Evolutionary conservation across 495 filamentous ascomycete genomes (phyloP), one percentile per base, ranked within the genome.

Genomic region (Collariella sp.): DNA sequence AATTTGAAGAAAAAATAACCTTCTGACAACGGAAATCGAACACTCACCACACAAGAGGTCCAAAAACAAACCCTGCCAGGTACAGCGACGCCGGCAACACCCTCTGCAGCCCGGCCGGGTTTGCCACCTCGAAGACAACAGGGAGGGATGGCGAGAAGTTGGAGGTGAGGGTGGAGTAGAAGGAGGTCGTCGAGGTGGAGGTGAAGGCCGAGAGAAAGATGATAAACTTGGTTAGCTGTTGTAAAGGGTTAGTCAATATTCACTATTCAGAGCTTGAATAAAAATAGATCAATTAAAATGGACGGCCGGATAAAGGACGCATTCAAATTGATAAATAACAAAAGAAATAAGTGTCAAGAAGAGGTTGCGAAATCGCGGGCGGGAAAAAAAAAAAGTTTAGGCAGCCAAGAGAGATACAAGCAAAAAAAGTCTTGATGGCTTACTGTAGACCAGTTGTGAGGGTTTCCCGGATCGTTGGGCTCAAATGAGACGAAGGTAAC

Each of bases 1-100:
- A 7, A 18, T 11, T 1, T 7, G 5, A 9, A 24, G 40, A 4
- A 18, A n/a, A n/a, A n/a, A n/a, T n/a, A n/a, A 20, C 11, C 5
- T 12, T 13, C 5, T 3, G 35, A 38, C 10, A 13, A n/a, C 6
- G 31, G 15, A 38, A n/a, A 38, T 7, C 10, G 2, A n/a, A n/a
- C 11, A 38, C 35, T 3, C 15, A 38, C 35, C 71, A 72, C 33
- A 79, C 71, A 22, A 80, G 56, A 0, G 77, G 67, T 0, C 79
- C 85, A 13, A 72, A 62, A 0, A 79, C 83, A 58, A 86, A 86
- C 3, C 83, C 85, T 33, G 82, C 64, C 0, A 89, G 70, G 56
- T 80, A 88, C 2, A 85, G 47, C 0, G 65, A 62, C 4, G 63
- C 54, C 15, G 67, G 65, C 3, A 70, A 57, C 18, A 63, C 52